phyloP scores from a whole-genome alignment of 2,329 filamentous ascomycete species.

The Aspergillus eucalypticola region DNA sequence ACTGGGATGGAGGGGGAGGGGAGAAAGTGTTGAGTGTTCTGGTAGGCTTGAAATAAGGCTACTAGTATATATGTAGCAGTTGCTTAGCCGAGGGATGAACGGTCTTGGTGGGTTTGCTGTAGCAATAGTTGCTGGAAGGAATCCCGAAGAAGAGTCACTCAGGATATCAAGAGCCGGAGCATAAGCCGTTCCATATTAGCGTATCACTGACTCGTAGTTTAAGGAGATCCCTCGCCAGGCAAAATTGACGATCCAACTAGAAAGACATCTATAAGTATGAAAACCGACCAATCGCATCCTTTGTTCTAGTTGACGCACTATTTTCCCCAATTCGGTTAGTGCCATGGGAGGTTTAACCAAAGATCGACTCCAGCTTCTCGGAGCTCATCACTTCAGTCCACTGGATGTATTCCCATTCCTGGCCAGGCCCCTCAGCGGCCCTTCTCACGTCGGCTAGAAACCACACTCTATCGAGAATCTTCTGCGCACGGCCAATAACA shows the following conservation, averaged over 20 bases:
- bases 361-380: conserved; percentile 3
- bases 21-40: too few species aligned
- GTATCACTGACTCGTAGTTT: too few species aligned
- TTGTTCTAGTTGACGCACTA: not conserved
- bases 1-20: too few species aligned
- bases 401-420: not conserved
- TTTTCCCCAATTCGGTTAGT: conserved; percentile 5
- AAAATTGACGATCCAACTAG: not conserved
- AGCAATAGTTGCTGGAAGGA: too few species aligned
- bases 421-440: not conserved
- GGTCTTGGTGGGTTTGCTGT: too few species aligned
- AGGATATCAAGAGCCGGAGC: too few species aligned
- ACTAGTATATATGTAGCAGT: too few species aligned
- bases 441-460: not conserved
- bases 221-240: not conserved
- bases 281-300: not conserved
- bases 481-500: not conserved
- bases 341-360: not conserved
- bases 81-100: too few species aligned
- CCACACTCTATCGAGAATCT: conserved; percentile 14
- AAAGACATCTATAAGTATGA: not conserved
- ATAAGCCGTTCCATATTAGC: too few species aligned
- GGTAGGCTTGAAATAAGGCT: too few species aligned
- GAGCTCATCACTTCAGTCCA: conserved; percentile 5
- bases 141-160: too few species aligned